Conservation (phyloP, 495 filamentous ascomycete genomes). For the Physcia stellaris region DNA sequence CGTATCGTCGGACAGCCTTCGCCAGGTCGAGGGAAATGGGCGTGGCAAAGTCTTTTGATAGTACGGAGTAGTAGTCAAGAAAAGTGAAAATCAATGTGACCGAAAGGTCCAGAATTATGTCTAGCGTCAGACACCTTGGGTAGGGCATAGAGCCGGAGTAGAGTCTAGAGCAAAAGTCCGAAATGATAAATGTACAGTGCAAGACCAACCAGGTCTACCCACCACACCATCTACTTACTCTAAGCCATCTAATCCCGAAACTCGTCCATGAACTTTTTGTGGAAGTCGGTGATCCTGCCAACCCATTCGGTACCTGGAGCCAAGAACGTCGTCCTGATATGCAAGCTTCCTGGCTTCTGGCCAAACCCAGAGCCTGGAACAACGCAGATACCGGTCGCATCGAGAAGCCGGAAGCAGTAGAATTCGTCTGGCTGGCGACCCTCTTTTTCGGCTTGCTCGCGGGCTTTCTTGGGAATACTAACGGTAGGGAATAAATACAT, state of each 20-base stretch:
- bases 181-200: no score
- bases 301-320: slow-evolving; percentile 95
- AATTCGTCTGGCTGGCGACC: slow-evolving; percentile 75
- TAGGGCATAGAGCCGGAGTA: no score
- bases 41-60: no score
- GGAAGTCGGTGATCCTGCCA: slow-evolving; percentile 74
- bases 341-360: slow-evolving; percentile 78
- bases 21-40: no score
- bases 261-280: slow-evolving; percentile 81
- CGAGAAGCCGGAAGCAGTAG: slow-evolving; percentile 79
- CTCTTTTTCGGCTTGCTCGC: slow-evolving; percentile 59
- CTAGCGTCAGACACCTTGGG: no score
- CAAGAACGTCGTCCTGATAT: slow-evolving; percentile 95
- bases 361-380: slow-evolving; percentile 89
- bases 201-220: no score
- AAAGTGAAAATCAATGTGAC: no score
- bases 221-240: neutral
- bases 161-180: no score
- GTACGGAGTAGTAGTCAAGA: no score
- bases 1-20: no score
- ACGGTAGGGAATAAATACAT: slow-evolving; percentile 99
- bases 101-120: no score
- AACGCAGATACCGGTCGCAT: slow-evolving; percentile 91
- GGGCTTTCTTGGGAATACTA: slow-evolving; percentile 56
- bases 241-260: slow-evolving; percentile 26